Percentiles rank a stretch among this genome's conserved stretches.
Evolutionary conservation across 805 yeast species (phyloP).

Genomic region (Torulaspora indica): DNA sequence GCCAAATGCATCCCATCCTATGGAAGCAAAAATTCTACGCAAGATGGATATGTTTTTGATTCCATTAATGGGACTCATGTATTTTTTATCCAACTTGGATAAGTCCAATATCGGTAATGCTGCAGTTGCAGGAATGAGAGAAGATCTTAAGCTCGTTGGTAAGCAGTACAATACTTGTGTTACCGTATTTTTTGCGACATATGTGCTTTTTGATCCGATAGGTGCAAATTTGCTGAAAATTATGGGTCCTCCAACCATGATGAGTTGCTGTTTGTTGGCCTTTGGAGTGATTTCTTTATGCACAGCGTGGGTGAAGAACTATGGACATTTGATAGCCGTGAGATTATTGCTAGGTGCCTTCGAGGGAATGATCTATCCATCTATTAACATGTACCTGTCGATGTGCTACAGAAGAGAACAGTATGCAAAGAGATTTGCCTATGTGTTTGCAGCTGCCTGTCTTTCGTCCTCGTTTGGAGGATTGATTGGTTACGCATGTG

Average conservation of each 20-base stretch:
- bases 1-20: constrained; percentile 30
- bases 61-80: constrained; percentile 42
- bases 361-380: constrained; percentile 51
- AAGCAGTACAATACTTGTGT: constrained; percentile 43
- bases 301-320: constrained; percentile 41
- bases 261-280: constrained; percentile 33
- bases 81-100: constrained; percentile 47
- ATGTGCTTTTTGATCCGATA: constrained; percentile 39
- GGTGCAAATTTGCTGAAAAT: constrained; percentile 38
- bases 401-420: constrained; percentile 47
- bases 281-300: constrained; percentile 42
- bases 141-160: constrained; percentile 38
- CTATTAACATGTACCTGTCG: constrained; percentile 44
- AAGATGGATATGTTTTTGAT: constrained; percentile 43
- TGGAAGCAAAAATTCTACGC: constrained; percentile 35
- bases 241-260: constrained; percentile 38
- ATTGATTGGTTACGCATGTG: constrained; percentile 45
- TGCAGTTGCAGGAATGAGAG: constrained; percentile 47
- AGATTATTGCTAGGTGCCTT: constrained; percentile 49
- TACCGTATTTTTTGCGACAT: constrained; percentile 46
- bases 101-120: constrained; percentile 59
- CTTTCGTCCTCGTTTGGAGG: constrained; percentile 57
- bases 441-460: constrained; percentile 49
- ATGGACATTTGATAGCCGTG: constrained; percentile 42
- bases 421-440: constrained; percentile 45